These are phyloP conservation scores for Auxenochlorella pyrenoidosa DNA, from an alignment of 139 green algal species.

Conservation along the genomic window DNA sequence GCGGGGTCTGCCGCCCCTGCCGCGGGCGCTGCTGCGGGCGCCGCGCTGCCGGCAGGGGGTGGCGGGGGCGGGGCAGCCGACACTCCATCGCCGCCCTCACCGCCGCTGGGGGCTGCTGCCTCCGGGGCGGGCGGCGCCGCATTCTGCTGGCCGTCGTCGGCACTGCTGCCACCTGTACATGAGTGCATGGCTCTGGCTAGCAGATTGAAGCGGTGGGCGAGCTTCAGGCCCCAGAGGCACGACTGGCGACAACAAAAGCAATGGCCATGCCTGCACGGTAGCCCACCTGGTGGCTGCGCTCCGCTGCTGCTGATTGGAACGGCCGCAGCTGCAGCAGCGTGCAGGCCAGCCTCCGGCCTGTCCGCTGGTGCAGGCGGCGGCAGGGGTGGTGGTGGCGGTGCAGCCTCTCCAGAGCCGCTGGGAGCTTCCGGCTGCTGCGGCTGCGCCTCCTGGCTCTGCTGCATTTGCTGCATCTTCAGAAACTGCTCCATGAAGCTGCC, in stretches of 20 bases:
- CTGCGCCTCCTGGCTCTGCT: background rate
- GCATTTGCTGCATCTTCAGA: constrained; percentile 14
- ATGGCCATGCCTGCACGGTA: too few relatives aligned
- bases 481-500: constrained; percentile 52
- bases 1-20: background rate
- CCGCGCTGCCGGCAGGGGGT: background rate
- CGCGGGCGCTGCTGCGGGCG: background rate
- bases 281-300: too few relatives aligned
- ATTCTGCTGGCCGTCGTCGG: background rate
- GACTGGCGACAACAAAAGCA: background rate
- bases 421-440: background rate
- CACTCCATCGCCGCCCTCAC: background rate
- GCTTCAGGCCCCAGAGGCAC: background rate
- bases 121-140: background rate
- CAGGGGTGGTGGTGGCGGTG: background rate
- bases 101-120: background rate
- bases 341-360: background rate
- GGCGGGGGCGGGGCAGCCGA: background rate
- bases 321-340: background rate
- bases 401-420: background rate
- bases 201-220: background rate
- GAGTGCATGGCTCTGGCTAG: background rate
- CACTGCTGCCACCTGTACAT: background rate
- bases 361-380: background rate
- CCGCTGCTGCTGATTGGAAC: background rate